Conservation (phyloP, 768 basidiomycete species). For the Suillus cothurnatus region DNA sequence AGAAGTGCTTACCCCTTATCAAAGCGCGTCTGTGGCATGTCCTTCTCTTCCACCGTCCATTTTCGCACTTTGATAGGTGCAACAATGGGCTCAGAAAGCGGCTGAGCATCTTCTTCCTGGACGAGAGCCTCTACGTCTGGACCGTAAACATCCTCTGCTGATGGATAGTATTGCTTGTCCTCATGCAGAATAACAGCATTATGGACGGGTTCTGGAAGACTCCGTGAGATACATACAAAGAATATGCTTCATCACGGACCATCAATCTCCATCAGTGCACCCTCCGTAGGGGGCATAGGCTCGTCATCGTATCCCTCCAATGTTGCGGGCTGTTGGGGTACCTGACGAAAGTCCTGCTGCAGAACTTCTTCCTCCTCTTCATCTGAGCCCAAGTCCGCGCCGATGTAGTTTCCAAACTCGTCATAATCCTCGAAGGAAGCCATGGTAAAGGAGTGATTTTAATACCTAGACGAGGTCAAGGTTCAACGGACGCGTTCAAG, state of each 20-base stretch:
- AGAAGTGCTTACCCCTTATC: conserved; percentile 79
- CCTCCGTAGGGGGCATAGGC: conserved; percentile 53
- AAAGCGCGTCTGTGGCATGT: conserved; percentile 95
- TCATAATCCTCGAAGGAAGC: conserved; percentile 78
- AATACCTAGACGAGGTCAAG: conserved; percentile 7
- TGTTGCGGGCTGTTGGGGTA: conserved; percentile 46
- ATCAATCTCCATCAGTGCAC: conserved; percentile 84
- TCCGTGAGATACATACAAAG: conserved; percentile 7
- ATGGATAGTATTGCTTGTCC: conserved; percentile 97
- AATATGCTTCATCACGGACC: conserved; percentile 45
- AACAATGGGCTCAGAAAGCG: conserved; percentile 91
- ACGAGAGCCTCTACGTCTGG: conserved; percentile 94
- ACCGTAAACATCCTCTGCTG: conserved; percentile 90
- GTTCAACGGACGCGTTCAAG: conserved; percentile 25
- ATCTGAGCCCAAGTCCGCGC: conserved; percentile 91
- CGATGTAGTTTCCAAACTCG: conserved; percentile 98
- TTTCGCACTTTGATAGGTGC: conserved; percentile 93
- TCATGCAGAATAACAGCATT: conserved; percentile 91
- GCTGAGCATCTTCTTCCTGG: conserved; percentile 98
- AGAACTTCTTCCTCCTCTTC: conserved; percentile 56
- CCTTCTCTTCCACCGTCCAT: conserved; percentile 95
- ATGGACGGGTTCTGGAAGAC: conserved; percentile 64
- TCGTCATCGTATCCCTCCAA: conserved; percentile 87
- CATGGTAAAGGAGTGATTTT: conserved; percentile 35
- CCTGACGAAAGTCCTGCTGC: conserved; percentile 50